Base-by-base conservation (phyloP, 2,329 filamentous ascomycete species). In the Fusarium torulosum region DNA sequence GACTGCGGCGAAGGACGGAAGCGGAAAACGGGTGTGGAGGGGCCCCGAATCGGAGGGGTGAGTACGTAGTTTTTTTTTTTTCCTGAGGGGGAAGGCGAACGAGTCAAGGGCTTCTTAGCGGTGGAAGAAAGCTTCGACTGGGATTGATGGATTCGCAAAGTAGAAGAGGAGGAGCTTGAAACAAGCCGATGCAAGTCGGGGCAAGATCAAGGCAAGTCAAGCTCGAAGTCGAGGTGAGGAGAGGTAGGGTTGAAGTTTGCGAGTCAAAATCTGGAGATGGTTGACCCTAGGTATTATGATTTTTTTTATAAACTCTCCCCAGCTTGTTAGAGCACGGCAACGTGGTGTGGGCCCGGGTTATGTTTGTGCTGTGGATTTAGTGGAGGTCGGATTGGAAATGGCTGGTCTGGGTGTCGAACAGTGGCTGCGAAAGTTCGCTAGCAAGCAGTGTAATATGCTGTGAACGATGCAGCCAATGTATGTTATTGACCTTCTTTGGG, bases 21-120 rank as follows among this genome's bases (percentile, higher is more conserved):
- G 72, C 67, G 69, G 71, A 72, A 70, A 63, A 53, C 59, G 66
- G 71, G 59, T 65, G 69, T 69, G 59, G 71, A 70, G 71, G 71
- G 71, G 71, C 69, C 60, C 60, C 67, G 69, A 68, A 71, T 72
- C 71, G 71, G 71, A 73, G 71, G 71, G 66, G 56, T 51, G 43
- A 62, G 53, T 53, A 63, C 52, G 60, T 63, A 59, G 42, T 52
- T 40, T 50, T 62, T 59, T 51, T 52, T 59, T 57, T 60, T 44
- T n/a, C n/a, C n/a, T 47, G 60, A 53, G 52, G 45, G 59, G 43
- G 55, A 43, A 53, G 57, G 56, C 15, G 31, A 69, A 45, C 43
- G 52, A 53, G 45, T 53, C 57, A 66, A 60, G 53, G 50, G 25
- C 29, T 63, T 52, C 42, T 38, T 37, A 45, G 53, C 46, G 51